Conservation (phyloP, 345 rosid genomes). For the Trapa incisa region DNA sequence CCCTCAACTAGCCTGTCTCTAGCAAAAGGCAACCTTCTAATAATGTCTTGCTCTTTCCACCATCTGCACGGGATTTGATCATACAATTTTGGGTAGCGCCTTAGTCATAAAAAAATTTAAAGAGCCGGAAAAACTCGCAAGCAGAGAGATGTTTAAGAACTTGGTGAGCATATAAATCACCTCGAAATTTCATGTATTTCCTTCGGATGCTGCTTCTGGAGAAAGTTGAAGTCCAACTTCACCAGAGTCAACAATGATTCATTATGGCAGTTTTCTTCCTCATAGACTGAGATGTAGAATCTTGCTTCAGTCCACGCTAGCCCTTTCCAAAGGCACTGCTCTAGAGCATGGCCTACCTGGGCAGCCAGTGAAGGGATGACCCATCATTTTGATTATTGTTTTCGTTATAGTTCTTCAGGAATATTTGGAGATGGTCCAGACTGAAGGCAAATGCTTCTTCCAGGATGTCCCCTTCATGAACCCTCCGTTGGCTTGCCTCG, state of each 20-base stretch:
- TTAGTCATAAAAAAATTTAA: no score
- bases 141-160: no score
- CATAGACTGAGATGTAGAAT: slow-evolving; percentile 13
- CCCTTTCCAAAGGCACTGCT: slow-evolving; percentile 3
- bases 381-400: no score
- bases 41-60: slow-evolving; percentile 18
- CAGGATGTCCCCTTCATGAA: no score
- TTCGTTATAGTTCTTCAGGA: no score
- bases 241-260: slow-evolving; percentile 9
- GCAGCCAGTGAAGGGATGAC: no score
- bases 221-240: slow-evolving; percentile 8
- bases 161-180: neutral
- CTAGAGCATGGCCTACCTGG: slow-evolving; percentile 5
- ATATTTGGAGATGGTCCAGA: no score
- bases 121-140: no score
- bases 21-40: slow-evolving; percentile 14
- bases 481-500: no score
- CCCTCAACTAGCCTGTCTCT: slow-evolving; percentile 23
- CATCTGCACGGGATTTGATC: slow-evolving; percentile 10
- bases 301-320: slow-evolving; percentile 10
- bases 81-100: neutral
- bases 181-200: slow-evolving; percentile 9
- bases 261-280: slow-evolving; percentile 4
- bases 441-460: no score
- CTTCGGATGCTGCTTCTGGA: slow-evolving; percentile 6